Evolutionary conservation across 2,329 filamentous ascomycete genomes (phyloP).

Genomic region (Bipolaris victoriae): DNA sequence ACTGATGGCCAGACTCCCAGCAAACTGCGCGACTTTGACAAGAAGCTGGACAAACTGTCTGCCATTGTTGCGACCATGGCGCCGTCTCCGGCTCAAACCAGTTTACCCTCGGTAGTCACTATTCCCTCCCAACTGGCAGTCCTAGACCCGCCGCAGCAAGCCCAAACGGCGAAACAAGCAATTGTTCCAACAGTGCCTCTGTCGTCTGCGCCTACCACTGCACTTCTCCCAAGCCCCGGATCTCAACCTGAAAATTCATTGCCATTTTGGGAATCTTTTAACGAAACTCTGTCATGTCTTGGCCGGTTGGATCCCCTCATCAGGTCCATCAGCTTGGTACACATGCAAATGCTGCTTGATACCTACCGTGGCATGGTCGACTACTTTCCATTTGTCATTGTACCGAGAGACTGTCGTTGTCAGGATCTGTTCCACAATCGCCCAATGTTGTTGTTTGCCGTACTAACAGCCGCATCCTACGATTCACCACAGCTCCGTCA

Average conservation of each 20-base stretch:
- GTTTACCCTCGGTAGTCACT: conserved; percentile 32
- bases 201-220: conserved; percentile 20
- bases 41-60: conserved; percentile 43
- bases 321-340: conserved; percentile 42
- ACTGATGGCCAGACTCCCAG: conserved; percentile 34
- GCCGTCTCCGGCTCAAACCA: conserved; percentile 29
- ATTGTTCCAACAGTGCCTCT: conserved; percentile 23
- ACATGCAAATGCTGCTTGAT: conserved; percentile 45
- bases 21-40: conserved; percentile 43
- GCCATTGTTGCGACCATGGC: conserved; percentile 40
- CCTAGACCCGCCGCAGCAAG: conserved; percentile 30
- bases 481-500: conserved; percentile 40
- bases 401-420: conserved; percentile 38
- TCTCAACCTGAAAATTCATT: conserved; percentile 34
- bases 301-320: conserved; percentile 43
- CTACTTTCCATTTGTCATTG: conserved; percentile 44
- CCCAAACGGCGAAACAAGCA: conserved; percentile 19
- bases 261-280: conserved; percentile 45
- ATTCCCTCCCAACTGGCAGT: conserved; percentile 28
- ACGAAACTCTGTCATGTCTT: conserved; percentile 39
- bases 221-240: conserved; percentile 34
- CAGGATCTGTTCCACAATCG: conserved; percentile 39
- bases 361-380: conserved; percentile 42
- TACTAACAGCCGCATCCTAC: conserved; percentile 42
- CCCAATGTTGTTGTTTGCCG: conserved; percentile 44